Evolutionary conservation across 129 eudicot species (phyloP).

Genomic region (Centaurea solstitialis): DNA sequence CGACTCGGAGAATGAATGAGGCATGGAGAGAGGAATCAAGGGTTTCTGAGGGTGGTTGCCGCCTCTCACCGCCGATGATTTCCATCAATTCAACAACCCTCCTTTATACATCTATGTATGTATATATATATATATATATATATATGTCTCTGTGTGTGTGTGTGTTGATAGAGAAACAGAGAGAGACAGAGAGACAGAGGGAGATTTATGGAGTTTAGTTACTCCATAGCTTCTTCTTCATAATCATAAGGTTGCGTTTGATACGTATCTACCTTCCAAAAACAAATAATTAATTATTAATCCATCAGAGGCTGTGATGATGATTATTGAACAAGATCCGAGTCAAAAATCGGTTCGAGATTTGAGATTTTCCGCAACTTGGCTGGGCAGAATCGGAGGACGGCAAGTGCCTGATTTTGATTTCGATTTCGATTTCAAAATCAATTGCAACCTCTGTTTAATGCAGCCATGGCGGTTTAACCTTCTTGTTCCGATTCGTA

Average conservation of each 20-base stretch:
- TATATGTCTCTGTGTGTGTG: neutral
- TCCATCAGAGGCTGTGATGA: conserved; percentile 17
- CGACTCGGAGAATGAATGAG: conserved; percentile 31
- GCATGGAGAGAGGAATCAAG: conserved; percentile 20
- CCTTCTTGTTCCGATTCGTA: neutral
- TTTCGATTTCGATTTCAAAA: too few species aligned
- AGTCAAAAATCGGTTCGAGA: neutral
- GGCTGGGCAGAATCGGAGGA: conserved; percentile 21
- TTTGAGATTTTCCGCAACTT: conserved; percentile 19
- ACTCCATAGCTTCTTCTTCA: neutral
- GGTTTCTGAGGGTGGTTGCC: conserved; percentile 37
- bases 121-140: neutral
- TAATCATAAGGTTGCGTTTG: neutral
- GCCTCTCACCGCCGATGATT: conserved; percentile 19
- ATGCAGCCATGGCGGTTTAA: conserved; percentile 24
- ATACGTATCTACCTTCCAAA: neutral
- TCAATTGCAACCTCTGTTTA: conserved; percentile 17
- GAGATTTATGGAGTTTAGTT: neutral
- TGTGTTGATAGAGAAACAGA: neutral
- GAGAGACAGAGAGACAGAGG: neutral
- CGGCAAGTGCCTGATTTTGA: neutral
- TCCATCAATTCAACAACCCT: conserved; percentile 27
- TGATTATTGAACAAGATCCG: neutral
- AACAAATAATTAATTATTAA: too few species aligned
- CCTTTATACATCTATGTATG: neutral